Percentiles rank a stretch among this genome's conserved stretches.
Evolutionary conservation across 225 moss, liverwort and hornwort genomes (phyloP).

Genomic region (Thuidium tamariscinum): DNA sequence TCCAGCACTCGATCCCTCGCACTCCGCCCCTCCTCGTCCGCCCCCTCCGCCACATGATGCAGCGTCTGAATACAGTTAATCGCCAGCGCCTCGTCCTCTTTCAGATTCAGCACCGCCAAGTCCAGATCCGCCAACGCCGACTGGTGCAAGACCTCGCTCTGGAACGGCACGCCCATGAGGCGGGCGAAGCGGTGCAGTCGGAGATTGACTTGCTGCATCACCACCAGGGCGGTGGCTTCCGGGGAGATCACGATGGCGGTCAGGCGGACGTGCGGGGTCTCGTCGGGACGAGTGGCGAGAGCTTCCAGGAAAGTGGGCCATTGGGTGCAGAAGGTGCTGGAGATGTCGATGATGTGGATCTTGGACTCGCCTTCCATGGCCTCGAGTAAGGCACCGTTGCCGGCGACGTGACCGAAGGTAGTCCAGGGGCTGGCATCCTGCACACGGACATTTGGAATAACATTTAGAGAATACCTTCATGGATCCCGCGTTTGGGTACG

Average conservation of each 20-base stretch:
- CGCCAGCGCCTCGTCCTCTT: conserved; percentile 51
- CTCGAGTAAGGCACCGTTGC: conserved; percentile 56
- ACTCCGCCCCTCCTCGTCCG: not conserved
- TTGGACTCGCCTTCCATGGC: conserved; percentile 49
- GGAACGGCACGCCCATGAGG: conserved; percentile 67
- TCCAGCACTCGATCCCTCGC: conserved; percentile 36
- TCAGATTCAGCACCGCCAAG: conserved; percentile 16
- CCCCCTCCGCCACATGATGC: conserved; percentile 15
- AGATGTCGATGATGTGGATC: conserved; percentile 58
- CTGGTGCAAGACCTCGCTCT: conserved; percentile 45
- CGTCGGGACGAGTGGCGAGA: conserved; percentile 42
- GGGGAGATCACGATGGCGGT: conserved; percentile 42
- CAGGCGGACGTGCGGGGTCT: conserved; percentile 52
- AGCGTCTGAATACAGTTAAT: conserved; percentile 57
- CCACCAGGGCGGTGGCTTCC: conserved; percentile 33
- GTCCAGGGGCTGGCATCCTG: conserved; percentile 78
- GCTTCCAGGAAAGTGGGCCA: conserved; percentile 67
- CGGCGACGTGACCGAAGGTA: conserved; percentile 61
- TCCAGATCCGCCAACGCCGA: conserved; percentile 42
- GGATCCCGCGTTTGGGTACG: not conserved
- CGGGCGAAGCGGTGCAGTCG: conserved; percentile 51
- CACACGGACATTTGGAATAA: not conserved
- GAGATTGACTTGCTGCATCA: conserved; percentile 52
- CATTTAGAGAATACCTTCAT: not conserved
- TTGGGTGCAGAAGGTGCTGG: conserved; percentile 59